Evolutionary conservation across 805 yeast species (phyloP).

Genomic region (Saturnispora hagleri): DNA sequence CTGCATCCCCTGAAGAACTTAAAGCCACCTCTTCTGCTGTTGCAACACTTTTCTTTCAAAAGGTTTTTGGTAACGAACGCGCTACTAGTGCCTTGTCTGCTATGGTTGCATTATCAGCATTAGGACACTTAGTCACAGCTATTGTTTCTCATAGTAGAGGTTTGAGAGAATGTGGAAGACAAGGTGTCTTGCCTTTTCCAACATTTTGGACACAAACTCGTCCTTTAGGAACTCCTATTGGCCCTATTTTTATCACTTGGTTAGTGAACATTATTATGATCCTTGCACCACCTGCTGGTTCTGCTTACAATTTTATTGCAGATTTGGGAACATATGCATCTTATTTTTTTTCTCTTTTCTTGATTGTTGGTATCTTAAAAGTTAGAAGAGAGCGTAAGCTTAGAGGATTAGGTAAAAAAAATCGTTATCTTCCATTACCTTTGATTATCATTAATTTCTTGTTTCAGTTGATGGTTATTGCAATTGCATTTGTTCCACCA

Average conservation of each 20-base stretch:
- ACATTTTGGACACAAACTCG: conserved; percentile 57
- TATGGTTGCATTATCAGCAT: conserved; percentile 71
- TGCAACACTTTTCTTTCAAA: conserved; percentile 67
- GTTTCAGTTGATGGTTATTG: conserved; percentile 31
- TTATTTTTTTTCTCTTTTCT: conserved; percentile 60
- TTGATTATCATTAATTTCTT: conserved; percentile 26
- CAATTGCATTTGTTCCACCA: conserved; percentile 37
- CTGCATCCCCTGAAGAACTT: conserved; percentile 51
- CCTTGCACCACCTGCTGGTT: conserved; percentile 79
- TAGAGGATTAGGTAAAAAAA: conserved; percentile 28
- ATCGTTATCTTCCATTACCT: conserved; percentile 29
- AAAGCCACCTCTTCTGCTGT: conserved; percentile 55
- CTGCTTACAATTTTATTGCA: conserved; percentile 73
- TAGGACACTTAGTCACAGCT: conserved; percentile 79
- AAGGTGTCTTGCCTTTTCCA: conserved; percentile 71
- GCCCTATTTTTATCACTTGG: conserved; percentile 72
- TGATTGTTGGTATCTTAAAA: conserved; percentile 52
- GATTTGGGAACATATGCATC: conserved; percentile 76
- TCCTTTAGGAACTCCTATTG: conserved; percentile 67
- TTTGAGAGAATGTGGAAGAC: conserved; percentile 73
- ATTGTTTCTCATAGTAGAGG: conserved; percentile 77
- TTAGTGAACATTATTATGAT: conserved; percentile 64
- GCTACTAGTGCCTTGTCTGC: conserved; percentile 66
- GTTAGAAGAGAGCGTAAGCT: conserved; percentile 29
- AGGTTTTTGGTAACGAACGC: conserved; percentile 51